phyloP scores from a whole-genome alignment of 306 rosid species.

The Canavalia ensiformis region DNA sequence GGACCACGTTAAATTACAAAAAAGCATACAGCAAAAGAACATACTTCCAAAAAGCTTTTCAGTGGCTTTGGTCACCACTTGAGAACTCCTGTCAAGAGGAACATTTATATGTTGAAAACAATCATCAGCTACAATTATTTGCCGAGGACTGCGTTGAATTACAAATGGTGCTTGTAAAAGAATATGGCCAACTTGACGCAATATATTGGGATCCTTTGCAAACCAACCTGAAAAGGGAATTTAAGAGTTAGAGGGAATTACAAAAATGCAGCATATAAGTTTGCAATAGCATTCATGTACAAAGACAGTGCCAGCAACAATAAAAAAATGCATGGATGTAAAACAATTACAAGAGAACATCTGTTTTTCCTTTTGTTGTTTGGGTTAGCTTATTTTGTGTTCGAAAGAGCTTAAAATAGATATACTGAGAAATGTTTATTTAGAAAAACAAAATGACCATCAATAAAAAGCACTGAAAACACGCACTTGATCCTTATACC shows the following conservation, averaged over 20 bases:
- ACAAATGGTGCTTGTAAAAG: slow-evolving; percentile 81
- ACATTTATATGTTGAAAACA: slow-evolving; percentile 80
- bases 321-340: neutral
- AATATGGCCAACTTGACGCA: slow-evolving; percentile 85
- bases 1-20: slow-evolving; percentile 29
- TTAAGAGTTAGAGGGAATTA: slow-evolving; percentile 32
- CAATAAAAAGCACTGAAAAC: neutral
- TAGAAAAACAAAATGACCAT: neutral
- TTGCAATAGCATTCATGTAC: neutral
- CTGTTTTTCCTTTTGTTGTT: neutral
- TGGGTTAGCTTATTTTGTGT: neutral
- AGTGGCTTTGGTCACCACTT: slow-evolving; percentile 79
- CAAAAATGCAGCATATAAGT: slow-evolving; percentile 21
- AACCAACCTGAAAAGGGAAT: slow-evolving; percentile 77
- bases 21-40: slow-evolving; percentile 51
- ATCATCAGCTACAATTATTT: slow-evolving; percentile 86
- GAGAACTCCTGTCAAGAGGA: slow-evolving; percentile 80
- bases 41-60: slow-evolving; percentile 95
- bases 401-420: slow-evolving; percentile 8
- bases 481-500: slow-evolving; percentile 25
- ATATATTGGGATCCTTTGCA: slow-evolving; percentile 83
- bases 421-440: neutral
- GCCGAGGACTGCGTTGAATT: slow-evolving; percentile 77
- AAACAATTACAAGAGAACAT: slow-evolving; percentile 1
- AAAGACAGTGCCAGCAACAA: slow-evolving; percentile 12